phyloP scores from a whole-genome alignment of 2,329 filamentous ascomycete genomes.

The Penicillium expansum region DNA sequence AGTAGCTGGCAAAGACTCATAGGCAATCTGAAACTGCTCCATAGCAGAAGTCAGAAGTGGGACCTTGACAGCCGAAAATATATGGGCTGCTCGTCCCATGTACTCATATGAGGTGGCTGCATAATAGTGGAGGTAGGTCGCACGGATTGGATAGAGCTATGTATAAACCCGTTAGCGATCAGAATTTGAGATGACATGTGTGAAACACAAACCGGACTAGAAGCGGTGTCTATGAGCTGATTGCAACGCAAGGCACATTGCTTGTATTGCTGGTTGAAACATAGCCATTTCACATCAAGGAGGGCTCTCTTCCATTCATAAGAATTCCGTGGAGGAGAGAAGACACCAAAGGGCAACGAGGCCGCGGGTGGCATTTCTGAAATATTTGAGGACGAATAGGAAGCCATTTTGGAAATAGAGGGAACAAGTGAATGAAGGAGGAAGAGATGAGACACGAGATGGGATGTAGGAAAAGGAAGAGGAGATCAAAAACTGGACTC shows the following conservation, averaged over 20 bases:
- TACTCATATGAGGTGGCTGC: constrained; percentile 47
- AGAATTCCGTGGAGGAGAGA: constrained; percentile 18
- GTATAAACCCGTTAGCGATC: constrained; percentile 1
- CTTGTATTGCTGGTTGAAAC: constrained; percentile 40
- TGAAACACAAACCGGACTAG: constrained; percentile 26
- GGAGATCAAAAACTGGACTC: not conserved
- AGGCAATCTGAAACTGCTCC: constrained; percentile 39
- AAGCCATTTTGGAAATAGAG: not conserved
- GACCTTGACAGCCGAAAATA: constrained; percentile 45
- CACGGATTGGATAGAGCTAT: constrained; percentile 36
- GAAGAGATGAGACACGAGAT: not conserved
- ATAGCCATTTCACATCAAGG: constrained; percentile 36
- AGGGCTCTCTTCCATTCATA: constrained; percentile 36
- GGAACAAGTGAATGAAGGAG: not conserved
- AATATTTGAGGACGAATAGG: not conserved
- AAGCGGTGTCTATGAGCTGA: constrained; percentile 30
- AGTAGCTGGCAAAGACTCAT: constrained; percentile 25
- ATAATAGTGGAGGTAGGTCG: constrained; percentile 48
- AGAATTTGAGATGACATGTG: not conserved
- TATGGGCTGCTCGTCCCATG: constrained; percentile 47
- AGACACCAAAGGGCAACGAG: constrained; percentile 19
- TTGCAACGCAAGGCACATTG: constrained; percentile 37
- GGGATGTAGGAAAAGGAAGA: not conserved
- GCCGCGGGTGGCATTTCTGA: not conserved
- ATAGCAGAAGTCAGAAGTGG: constrained; percentile 41